Evolutionary conservation across 345 rosid genomes (phyloP).

Genomic region (Toxicodendron radicans): DNA sequence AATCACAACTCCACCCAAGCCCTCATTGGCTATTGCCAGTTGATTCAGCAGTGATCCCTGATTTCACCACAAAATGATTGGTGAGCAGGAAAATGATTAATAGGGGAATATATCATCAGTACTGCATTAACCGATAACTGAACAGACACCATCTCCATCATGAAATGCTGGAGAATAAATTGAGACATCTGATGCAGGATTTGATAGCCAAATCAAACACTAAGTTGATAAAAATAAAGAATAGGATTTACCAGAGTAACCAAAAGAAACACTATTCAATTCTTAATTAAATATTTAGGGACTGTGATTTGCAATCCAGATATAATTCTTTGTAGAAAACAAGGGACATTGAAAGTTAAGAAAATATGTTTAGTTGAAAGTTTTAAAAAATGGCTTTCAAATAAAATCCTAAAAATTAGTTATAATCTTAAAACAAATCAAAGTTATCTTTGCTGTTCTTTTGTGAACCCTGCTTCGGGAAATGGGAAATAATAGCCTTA

Average conservation of each 20-base stretch:
- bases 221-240: not conserved
- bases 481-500: too few relatives aligned
- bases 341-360: too few relatives aligned
- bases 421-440: too few relatives aligned
- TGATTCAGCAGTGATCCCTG: conserved; percentile 75
- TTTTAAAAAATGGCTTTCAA: not conserved
- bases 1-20: conserved; percentile 72
- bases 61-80: conserved; percentile 18
- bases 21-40: conserved; percentile 69
- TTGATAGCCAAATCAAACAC: not conserved
- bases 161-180: not conserved
- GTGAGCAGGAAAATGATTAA: conserved; percentile 4
- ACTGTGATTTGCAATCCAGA: not conserved
- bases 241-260: not conserved
- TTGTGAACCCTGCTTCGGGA: too few relatives aligned
- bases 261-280: not conserved
- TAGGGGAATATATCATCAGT: too few relatives aligned
- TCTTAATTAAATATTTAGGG: not conserved
- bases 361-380: not conserved
- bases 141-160: not conserved
- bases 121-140: too few relatives aligned
- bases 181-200: not conserved
- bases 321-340: too few relatives aligned
- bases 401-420: not conserved
- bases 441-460: too few relatives aligned